Evolutionary conservation across 2,329 filamentous ascomycete genomes (phyloP).

Genomic region (Fusarium keratoplasticum): DNA sequence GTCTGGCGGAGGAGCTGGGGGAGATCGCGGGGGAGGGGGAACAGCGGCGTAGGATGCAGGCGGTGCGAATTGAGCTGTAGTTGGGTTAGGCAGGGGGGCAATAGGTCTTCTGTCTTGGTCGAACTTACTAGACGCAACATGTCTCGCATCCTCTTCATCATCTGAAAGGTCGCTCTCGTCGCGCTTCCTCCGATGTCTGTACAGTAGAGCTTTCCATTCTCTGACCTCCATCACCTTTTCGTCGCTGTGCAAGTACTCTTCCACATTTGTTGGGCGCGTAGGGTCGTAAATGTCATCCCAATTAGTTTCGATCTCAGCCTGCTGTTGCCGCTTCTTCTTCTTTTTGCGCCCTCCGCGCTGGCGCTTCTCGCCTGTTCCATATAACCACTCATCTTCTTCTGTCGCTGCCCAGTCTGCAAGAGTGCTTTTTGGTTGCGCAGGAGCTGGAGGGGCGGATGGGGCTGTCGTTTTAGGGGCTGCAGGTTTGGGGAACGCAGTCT

Average conservation of each 20-base stretch:
- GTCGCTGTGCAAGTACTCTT: constrained; percentile 86
- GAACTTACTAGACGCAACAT: constrained; percentile 50
- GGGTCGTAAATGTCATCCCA: constrained; percentile 96
- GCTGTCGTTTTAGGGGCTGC: constrained; percentile 49
- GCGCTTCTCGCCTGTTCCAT: constrained; percentile 71
- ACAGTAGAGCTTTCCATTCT: constrained; percentile 87
- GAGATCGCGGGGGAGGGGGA: constrained; percentile 64
- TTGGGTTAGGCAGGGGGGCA: constrained; percentile 30
- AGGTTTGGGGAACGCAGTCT: constrained; percentile 67
- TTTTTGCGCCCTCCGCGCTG: constrained; percentile 83
- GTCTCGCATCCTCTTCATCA: constrained; percentile 49
- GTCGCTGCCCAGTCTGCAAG: constrained; percentile 84
- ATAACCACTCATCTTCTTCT: constrained; percentile 85
- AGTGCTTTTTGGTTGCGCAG: constrained; percentile 69
- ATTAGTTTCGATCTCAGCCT: constrained; percentile 70
- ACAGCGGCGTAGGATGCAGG: constrained; percentile 68
- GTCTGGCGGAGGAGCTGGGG: constrained; percentile 61
- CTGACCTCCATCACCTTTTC: constrained; percentile 83
- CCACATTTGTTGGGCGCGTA: constrained; percentile 82
- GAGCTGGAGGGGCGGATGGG: constrained; percentile 46
- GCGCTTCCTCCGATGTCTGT: constrained; percentile 71
- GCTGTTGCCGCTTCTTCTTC: constrained; percentile 73
- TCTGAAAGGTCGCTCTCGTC: constrained; percentile 51
- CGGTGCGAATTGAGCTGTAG: constrained; percentile 69
- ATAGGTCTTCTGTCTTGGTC: neutral